Conservation (phyloP, 2,329 filamentous ascomycete species). For the Blastomyces emzantsi region DNA sequence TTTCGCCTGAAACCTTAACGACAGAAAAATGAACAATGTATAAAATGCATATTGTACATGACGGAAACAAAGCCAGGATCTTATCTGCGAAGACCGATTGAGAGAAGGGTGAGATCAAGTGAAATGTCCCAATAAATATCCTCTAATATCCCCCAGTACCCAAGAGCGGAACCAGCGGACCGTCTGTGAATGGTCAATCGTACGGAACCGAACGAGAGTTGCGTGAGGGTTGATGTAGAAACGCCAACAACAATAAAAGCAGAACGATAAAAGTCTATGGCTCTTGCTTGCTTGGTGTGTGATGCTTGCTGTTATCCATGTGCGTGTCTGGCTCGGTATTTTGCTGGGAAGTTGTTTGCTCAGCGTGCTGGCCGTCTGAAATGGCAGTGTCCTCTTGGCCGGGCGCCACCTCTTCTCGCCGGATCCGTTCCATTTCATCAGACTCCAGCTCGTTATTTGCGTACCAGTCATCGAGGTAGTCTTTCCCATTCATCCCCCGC, state of each 20-base stretch:
- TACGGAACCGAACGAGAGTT: neutral
- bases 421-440: constrained; percentile 8
- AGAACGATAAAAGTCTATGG: neutral
- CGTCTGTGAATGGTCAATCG: neutral
- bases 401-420: neutral
- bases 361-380: neutral
- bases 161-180: neutral
- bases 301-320: neutral
- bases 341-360: neutral
- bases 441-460: constrained; percentile 30
- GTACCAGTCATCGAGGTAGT: constrained; percentile 34
- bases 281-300: neutral
- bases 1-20: constrained; percentile 8
- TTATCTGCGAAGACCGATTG: neutral
- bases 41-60: constrained; percentile 1
- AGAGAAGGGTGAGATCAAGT: neutral
- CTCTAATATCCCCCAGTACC: neutral
- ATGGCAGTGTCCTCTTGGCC: neutral
- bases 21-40: constrained; percentile 1
- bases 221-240: neutral
- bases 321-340: neutral
- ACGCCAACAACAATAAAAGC: neutral
- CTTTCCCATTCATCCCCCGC: constrained; percentile 27
- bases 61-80: neutral
- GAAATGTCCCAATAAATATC: neutral